Base-by-base conservation (phyloP, 163 green algal genomes). In the Volvox carteri region DNA sequence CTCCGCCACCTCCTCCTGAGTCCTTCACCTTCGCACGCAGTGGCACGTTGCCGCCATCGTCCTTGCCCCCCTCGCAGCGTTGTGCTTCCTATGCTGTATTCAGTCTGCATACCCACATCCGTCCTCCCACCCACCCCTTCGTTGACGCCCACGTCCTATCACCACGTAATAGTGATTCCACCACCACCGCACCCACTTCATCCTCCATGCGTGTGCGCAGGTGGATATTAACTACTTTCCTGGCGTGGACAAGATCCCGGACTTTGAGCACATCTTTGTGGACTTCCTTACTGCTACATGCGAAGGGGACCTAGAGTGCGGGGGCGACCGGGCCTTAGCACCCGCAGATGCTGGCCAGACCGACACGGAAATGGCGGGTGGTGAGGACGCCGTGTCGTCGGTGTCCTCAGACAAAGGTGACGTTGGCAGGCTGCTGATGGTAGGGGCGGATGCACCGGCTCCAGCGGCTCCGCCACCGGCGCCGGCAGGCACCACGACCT, bases 161-260 rank as follows among this genome's bases (percentile, higher is more conserved):
- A n/a, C n/a, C n/a, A n/a, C n/a, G n/a, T n/a, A n/a, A n/a, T n/a
- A n/a, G n/a, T n/a, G n/a, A n/a, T n/a, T n/a, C n/a, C n/a, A n/a
- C n/a, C n/a, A n/a, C n/a, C n/a, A n/a, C n/a, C n/a, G n/a, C n/a
- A n/a, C n/a, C n/a, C n/a, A n/a, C n/a, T n/a, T n/a, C n/a, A n/a
- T n/a, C n/a, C n/a, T n/a, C n/a, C n/a, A n/a, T n/a, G n/a, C 28
- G 5, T 8, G 54, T 65, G 7, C 54, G 28, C 78, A 86, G 78
- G 60, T 87, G 21, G 83, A 88, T 50, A 93, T 96, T 50, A 96
- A 96, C 84, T 96, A 95, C 84, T 95, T 94, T 42, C 91, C 90
- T 4, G 93, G 93, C 14, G 91, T 96, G 1, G 93, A 96, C 76
- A 96, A 96, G 86, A 92, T 96, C 4, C 84, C 88, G 3, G 78